These are phyloP conservation scores for Sonneratia alba DNA, from an alignment of 345 rosid genomes.

Conservation along the genomic window DNA sequence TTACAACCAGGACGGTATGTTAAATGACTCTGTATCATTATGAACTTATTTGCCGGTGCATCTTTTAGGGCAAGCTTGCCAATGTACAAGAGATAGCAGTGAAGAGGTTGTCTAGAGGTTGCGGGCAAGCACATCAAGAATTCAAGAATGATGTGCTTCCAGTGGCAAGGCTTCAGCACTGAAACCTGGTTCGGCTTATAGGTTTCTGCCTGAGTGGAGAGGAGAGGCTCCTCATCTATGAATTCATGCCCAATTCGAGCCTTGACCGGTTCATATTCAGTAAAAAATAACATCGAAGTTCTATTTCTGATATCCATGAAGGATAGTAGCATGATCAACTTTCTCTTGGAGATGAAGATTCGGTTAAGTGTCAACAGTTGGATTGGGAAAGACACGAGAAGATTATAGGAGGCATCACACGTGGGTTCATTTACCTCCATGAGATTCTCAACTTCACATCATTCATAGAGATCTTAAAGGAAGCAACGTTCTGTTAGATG, in stretches of 20 bases:
- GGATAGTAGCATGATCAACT: neutral
- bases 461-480: slow-evolving; percentile 64
- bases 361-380: slow-evolving; percentile 25
- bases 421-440: slow-evolving; percentile 68
- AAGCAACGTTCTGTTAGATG: slow-evolving; percentile 62
- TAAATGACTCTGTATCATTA: too few relatives aligned
- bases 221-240: slow-evolving; percentile 23
- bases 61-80: slow-evolving; percentile 47
- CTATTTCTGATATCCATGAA: neutral
- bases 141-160: slow-evolving; percentile 50
- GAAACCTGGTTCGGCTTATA: slow-evolving; percentile 1
- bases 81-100: slow-evolving; percentile 62
- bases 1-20: neutral
- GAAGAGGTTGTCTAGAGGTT: slow-evolving; percentile 41
- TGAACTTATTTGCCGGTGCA: neutral
- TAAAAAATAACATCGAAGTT: slow-evolving; percentile 12
- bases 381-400: slow-evolving; percentile 43
- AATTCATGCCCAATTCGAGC: slow-evolving; percentile 64
- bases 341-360: slow-evolving; percentile 23
- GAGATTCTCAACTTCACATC: slow-evolving; percentile 55
- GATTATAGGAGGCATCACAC: slow-evolving; percentile 61
- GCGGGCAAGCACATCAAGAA: slow-evolving; percentile 50
- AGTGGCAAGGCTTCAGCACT: slow-evolving; percentile 31
- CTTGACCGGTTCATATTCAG: slow-evolving; percentile 55
- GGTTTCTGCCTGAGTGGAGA: neutral